Evolutionary conservation across 768 basidiomycete species (phyloP).

Genomic region (Calocybe gangraenosa): DNA sequence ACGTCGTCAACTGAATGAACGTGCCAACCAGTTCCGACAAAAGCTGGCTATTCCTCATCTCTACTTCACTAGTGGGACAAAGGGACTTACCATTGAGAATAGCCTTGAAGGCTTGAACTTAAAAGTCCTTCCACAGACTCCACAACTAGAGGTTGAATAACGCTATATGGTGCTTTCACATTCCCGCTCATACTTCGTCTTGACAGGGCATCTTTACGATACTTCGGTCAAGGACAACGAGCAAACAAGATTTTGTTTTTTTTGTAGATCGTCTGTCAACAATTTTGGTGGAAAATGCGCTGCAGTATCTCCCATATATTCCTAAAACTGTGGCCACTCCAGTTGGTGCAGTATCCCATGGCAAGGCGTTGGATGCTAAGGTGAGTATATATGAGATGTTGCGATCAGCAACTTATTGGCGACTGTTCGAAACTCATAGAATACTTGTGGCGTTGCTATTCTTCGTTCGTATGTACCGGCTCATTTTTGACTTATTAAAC

Average conservation of each 20-base stretch:
- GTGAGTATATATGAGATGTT: constrained; percentile 29
- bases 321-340: constrained; percentile 66
- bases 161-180: neutral
- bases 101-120: constrained; percentile 47
- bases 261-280: constrained; percentile 86
- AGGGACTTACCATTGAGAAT: constrained; percentile 33
- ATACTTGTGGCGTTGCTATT: constrained; percentile 86
- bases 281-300: constrained; percentile 76
- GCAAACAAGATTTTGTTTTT: constrained; percentile 87
- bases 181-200: too few species aligned
- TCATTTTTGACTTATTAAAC: neutral
- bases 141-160: constrained; percentile 67
- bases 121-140: constrained; percentile 69
- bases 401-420: neutral
- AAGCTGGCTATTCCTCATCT: constrained; percentile 60
- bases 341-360: constrained; percentile 46
- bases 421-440: constrained; percentile 29
- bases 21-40: constrained; percentile 67
- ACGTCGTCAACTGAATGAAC: constrained; percentile 75
- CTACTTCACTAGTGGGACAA: constrained; percentile 30
- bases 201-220: constrained; percentile 93
- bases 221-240: constrained; percentile 66
- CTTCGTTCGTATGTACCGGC: constrained; percentile 66
- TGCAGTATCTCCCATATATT: constrained; percentile 76
- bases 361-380: constrained; percentile 58